A percentile compares a stretch with the other conserved stretches of the same genome.
Evolutionary conservation across 139 green algal species (phyloP).

Genomic region (Chlorella sorokiniana): DNA sequence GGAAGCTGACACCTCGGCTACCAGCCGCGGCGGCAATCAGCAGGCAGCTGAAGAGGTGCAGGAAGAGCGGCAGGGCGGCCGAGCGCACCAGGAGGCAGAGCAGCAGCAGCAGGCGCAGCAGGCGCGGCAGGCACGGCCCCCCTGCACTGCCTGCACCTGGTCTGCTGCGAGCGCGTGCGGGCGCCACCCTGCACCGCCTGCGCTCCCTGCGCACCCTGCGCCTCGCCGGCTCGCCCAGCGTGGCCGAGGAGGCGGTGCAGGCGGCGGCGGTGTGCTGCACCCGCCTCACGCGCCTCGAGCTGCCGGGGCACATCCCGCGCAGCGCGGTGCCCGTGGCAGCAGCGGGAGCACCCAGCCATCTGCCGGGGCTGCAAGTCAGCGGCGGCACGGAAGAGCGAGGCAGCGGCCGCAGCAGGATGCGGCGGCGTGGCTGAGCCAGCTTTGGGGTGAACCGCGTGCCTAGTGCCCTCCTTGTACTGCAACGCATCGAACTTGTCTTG

Average conservation of each 20-base stretch:
- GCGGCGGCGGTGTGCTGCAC: conserved; percentile 5
- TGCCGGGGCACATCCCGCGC: neutral
- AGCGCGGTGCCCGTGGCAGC: conserved; percentile 4
- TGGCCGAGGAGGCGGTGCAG: neutral
- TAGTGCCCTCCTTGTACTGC: neutral
- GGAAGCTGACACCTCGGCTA: neutral
- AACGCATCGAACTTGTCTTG: neutral
- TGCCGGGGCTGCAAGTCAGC: conserved; percentile 1
- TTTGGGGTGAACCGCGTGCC: neutral
- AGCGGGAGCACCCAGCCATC: neutral
- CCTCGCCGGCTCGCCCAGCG: neutral
- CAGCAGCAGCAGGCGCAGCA: neutral
- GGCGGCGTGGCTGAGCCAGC: neutral
- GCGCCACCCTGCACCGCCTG: conserved; percentile 11
- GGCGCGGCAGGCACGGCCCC: neutral
- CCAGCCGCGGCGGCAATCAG: neutral
- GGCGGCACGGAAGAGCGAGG: neutral
- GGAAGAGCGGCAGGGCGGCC: neutral
- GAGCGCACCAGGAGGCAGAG: neutral
- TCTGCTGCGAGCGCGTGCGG: conserved; percentile 15
- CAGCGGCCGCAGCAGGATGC: neutral
- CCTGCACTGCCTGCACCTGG: neutral
- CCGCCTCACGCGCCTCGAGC: conserved; percentile 10
- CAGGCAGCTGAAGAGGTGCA: neutral
- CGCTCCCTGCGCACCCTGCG: neutral